These are phyloP conservation scores for Pyricularia grisea DNA, from an alignment of 2,329 filamentous ascomycete genomes.

Conservation along the genomic window DNA sequence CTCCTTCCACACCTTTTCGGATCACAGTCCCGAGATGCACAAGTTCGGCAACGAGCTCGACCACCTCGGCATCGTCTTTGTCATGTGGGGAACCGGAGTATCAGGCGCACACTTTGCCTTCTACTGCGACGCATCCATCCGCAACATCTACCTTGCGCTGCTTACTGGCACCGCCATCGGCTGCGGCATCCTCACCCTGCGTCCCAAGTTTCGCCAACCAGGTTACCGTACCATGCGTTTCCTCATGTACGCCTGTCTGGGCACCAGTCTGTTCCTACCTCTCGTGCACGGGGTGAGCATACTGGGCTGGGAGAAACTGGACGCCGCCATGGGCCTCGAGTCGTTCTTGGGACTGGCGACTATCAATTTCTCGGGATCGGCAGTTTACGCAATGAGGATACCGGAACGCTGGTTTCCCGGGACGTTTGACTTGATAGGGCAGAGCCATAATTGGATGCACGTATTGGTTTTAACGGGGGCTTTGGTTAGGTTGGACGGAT, in stretches of 20 bases:
- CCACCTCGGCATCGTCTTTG: constrained; percentile 19
- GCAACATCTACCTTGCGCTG: constrained; percentile 11
- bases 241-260: constrained; percentile 15
- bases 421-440: constrained; percentile 15
- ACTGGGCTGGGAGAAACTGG: constrained; percentile 11
- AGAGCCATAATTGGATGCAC: constrained; percentile 19
- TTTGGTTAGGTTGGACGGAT: constrained; percentile 1
- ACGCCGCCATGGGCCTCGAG: constrained; percentile 13
- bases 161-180: constrained; percentile 14
- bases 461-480: constrained; percentile 6
- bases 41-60: constrained; percentile 19
- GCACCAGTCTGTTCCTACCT: constrained; percentile 15
- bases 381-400: constrained; percentile 16
- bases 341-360: constrained; percentile 18
- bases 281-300: constrained; percentile 13
- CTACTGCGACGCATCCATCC: constrained; percentile 11
- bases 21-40: constrained; percentile 18
- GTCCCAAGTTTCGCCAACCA: constrained; percentile 16
- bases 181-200: constrained; percentile 17
- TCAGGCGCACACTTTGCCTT: constrained; percentile 17
- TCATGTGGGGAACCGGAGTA: constrained; percentile 17
- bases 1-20: constrained; percentile 18
- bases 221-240: constrained; percentile 15
- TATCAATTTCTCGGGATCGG: constrained; percentile 18
- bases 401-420: constrained; percentile 20